Percentiles rank a stretch among this genome's conserved stretches.
These are phyloP conservation scores for Claviceps purpurea DNA, from an alignment of 2,329 filamentous ascomycete genomes.

Conservation along the genomic window DNA sequence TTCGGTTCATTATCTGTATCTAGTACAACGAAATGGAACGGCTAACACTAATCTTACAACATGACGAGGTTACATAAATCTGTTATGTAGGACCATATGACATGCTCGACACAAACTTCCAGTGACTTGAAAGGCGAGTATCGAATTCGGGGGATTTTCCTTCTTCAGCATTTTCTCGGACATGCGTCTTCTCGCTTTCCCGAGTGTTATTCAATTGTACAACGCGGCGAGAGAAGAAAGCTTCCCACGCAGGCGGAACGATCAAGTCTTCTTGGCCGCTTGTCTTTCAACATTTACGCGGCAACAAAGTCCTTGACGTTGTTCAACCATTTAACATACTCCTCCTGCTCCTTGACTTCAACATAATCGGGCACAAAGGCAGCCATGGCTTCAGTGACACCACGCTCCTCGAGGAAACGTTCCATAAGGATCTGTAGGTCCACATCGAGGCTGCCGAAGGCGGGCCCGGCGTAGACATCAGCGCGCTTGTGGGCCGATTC, in stretches of 20 bases:
- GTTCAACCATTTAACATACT: slow-evolving; percentile 84
- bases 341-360: slow-evolving; percentile 95
- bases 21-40: not conserved
- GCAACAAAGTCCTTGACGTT: slow-evolving; percentile 79
- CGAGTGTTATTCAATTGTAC: not conserved
- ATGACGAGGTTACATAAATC: not conserved
- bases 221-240: not conserved
- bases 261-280: no score
- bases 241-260: no score
- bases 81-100: not conserved
- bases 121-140: not conserved
- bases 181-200: no score
- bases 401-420: slow-evolving; percentile 87
- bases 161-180: no score
- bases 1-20: not conserved
- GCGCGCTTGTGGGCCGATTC: slow-evolving; percentile 66
- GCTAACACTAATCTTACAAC: not conserved
- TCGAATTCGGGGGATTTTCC: no score
- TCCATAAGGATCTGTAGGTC: slow-evolving; percentile 88
- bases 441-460: slow-evolving; percentile 89
- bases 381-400: slow-evolving; percentile 74
- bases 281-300: slow-evolving; percentile 20
- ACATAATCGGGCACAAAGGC: slow-evolving; percentile 93
- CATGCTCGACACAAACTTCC: not conserved
- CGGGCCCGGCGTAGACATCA: slow-evolving; percentile 76